Conservation (phyloP, 2,329 filamentous ascomycete species). For the Fusarium dimerum region DNA sequence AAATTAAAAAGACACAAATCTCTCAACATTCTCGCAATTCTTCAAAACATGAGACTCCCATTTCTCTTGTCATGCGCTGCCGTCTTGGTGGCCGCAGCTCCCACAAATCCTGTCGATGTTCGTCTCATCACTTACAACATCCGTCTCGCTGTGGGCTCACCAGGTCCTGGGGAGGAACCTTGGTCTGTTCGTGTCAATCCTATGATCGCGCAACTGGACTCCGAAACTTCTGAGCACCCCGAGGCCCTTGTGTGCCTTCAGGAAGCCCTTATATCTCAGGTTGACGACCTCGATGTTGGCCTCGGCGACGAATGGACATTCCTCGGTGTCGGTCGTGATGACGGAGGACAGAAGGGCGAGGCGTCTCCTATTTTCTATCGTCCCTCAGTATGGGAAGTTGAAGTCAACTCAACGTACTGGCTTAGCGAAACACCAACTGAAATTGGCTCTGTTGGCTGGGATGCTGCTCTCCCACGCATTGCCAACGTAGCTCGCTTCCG, state of each 20-base stretch:
- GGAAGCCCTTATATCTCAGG: constrained; percentile 62
- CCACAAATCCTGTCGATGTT: constrained; percentile 32
- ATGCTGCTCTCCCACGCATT: constrained; percentile 44
- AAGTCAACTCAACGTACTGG: constrained; percentile 59
- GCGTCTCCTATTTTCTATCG: constrained; percentile 69
- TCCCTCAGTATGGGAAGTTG: constrained; percentile 52
- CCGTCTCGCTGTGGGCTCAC: constrained; percentile 55
- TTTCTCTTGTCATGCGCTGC: constrained; percentile 10
- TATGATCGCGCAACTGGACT: constrained; percentile 54
- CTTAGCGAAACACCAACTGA: constrained; percentile 58
- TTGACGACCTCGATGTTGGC: constrained; percentile 53
- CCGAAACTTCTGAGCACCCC: constrained; percentile 47
- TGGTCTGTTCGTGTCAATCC: constrained; percentile 57
- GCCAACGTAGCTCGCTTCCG: constrained; percentile 48
- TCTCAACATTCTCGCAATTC: too few species aligned
- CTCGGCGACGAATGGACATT: constrained; percentile 49
- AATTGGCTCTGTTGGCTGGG: constrained; percentile 62
- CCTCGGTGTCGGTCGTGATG: constrained; percentile 59
- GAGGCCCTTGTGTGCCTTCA: constrained; percentile 64
- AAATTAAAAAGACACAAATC: too few species aligned
- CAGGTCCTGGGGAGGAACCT: constrained; percentile 52
- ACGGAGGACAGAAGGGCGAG: constrained; percentile 62
- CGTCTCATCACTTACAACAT: constrained; percentile 66
- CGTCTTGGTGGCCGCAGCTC: constrained; percentile 11
- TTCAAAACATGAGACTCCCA: constrained; percentile 19